phyloP scores from a whole-genome alignment of 306 rosid species.

The Gynostemma pentaphyllum region DNA sequence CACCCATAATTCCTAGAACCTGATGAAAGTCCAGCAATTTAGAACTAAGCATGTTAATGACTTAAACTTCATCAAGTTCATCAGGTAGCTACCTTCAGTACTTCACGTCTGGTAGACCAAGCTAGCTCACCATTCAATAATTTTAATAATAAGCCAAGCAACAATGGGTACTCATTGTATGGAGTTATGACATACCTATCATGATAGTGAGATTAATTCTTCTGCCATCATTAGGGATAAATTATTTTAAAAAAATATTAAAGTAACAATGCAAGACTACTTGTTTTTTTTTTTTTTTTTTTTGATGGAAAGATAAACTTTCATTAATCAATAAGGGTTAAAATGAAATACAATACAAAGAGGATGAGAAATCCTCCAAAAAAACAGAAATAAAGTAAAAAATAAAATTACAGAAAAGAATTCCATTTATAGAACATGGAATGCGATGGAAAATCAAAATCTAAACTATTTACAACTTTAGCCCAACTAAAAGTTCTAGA shows the following conservation, averaged over 20 bases:
- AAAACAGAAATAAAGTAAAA: no score
- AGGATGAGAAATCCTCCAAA: neutral
- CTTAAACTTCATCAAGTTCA: constrained; percentile 9
- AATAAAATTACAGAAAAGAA: no score
- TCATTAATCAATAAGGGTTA: no score
- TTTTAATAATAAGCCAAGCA: constrained; percentile 84
- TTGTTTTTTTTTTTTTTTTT: no score
- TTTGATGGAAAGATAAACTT: no score
- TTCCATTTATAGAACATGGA: no score
- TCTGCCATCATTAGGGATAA: neutral
- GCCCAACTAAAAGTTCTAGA: no score
- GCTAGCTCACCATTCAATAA: constrained; percentile 84
- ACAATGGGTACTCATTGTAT: constrained; percentile 73
- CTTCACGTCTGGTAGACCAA: constrained; percentile 99
- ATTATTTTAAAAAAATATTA: neutral
- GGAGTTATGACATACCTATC: constrained; percentile 93
- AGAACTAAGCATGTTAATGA: neutral
- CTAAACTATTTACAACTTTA: no score
- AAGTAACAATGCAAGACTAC: neutral
- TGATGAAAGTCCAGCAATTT: constrained; percentile 20
- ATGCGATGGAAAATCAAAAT: no score
- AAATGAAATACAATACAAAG: neutral
- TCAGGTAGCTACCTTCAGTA: constrained; percentile 54
- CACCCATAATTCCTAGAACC: constrained; percentile 99
- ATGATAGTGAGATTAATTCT: constrained; percentile 8